These are phyloP conservation scores for Curvularia verruculosa DNA, from an alignment of 2,329 filamentous ascomycete genomes.

Conservation along the genomic window DNA sequence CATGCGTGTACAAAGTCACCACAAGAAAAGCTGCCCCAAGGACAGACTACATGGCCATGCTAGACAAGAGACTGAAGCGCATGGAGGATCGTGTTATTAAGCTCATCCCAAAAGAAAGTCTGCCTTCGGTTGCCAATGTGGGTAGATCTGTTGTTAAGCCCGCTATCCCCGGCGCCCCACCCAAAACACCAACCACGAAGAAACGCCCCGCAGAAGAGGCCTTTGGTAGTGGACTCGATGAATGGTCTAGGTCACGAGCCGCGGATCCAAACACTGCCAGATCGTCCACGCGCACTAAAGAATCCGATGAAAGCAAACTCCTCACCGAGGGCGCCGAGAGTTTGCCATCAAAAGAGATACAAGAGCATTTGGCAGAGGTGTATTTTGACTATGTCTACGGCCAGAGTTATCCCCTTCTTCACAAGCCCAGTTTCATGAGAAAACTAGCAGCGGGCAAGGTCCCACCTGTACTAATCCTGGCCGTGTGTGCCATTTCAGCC, in stretches of 20 bases:
- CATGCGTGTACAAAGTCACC: slow-evolving; percentile 97
- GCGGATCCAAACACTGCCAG: slow-evolving; percentile 61
- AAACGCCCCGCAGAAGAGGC: slow-evolving; percentile 88
- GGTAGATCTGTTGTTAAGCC: slow-evolving; percentile 86
- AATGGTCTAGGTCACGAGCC: slow-evolving; percentile 71
- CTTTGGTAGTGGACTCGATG: slow-evolving; percentile 79
- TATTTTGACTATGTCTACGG: slow-evolving; percentile 97
- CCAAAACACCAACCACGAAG: slow-evolving; percentile 65
- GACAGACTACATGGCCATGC: slow-evolving; percentile 98
- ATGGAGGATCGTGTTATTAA: slow-evolving; percentile 99
- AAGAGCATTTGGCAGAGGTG: slow-evolving; percentile 90
- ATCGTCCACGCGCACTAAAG: slow-evolving; percentile 51
- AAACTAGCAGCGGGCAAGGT: slow-evolving; percentile 78
- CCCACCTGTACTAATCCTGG: slow-evolving; percentile 89
- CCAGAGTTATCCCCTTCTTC: slow-evolving; percentile 90
- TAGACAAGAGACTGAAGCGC: slow-evolving; percentile 91
- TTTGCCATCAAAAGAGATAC: slow-evolving; percentile 82
- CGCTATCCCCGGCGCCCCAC: slow-evolving; percentile 63
- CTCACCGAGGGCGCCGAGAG: slow-evolving; percentile 82
- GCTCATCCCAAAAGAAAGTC: slow-evolving; percentile 85
- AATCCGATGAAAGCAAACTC: slow-evolving; percentile 76
- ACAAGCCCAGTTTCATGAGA: slow-evolving; percentile 97
- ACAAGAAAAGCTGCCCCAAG: slow-evolving; percentile 90
- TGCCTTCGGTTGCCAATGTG: slow-evolving; percentile 70
- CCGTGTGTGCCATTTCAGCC: slow-evolving; percentile 93